phyloP scores from a whole-genome alignment of 345 rosid species.

The Lepidium africanum region DNA sequence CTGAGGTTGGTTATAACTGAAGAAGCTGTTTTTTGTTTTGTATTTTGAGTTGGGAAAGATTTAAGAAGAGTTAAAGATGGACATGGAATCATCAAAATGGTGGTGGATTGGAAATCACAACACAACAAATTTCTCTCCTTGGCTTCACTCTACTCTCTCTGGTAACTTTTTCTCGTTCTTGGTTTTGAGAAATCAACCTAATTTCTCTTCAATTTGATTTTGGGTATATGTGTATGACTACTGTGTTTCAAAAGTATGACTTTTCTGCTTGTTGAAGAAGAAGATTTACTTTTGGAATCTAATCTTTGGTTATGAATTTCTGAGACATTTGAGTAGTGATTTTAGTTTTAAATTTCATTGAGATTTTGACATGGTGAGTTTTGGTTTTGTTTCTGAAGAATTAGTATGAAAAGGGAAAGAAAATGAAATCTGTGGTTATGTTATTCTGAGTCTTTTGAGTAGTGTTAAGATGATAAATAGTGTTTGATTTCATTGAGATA shows the following conservation, averaged over 20 bases:
- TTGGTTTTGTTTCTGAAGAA: neutral
- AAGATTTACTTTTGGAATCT: neutral
- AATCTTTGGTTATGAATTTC: neutral
- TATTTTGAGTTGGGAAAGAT: neutral
- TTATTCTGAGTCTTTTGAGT: too few relatives aligned
- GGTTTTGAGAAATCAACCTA: too few relatives aligned
- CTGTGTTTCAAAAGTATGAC: neutral
- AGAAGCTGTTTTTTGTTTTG: neutral
- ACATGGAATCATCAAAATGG: conserved; percentile 30
- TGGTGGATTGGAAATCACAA: conserved; percentile 36
- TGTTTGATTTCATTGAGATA: neutral
- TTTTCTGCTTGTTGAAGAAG: neutral
- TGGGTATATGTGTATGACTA: neutral
- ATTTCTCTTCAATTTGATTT: neutral
- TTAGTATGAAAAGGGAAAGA: too few relatives aligned
- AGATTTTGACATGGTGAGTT: neutral
- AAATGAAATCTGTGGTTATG: too few relatives aligned
- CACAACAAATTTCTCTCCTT: conserved; percentile 28
- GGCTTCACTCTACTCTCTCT: conserved; percentile 32
- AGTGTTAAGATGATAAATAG: too few relatives aligned
- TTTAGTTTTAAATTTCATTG: neutral
- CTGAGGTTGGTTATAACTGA: neutral
- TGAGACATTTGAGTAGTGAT: neutral
- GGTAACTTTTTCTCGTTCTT: conserved; percentile 9
- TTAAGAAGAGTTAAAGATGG: conserved; percentile 13